Evolutionary conservation across 2,329 filamentous ascomycete genomes (phyloP).

Genomic region (Tolypocladium nubicola): DNA sequence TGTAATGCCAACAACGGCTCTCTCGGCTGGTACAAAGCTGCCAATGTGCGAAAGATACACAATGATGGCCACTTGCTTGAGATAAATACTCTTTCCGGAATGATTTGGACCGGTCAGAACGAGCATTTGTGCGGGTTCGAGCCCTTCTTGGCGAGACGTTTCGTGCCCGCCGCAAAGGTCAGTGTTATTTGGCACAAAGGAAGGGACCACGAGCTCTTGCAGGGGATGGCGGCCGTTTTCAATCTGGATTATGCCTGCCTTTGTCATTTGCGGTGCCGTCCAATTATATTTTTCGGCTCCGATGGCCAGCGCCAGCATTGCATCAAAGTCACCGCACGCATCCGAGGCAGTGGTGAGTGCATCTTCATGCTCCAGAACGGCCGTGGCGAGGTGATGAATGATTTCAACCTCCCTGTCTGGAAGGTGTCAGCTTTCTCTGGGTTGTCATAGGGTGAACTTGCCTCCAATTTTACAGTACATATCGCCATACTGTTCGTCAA

Average conservation of each 20-base stretch:
- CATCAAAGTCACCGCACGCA: slow-evolving; percentile 78
- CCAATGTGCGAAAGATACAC: slow-evolving; percentile 89
- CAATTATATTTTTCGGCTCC: slow-evolving; percentile 69
- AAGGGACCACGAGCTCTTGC: slow-evolving; percentile 71
- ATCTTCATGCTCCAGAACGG: slow-evolving; percentile 58
- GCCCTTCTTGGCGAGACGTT: neutral
- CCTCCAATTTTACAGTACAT: slow-evolving; percentile 76
- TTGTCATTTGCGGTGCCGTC: slow-evolving; percentile 56
- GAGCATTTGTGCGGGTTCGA: slow-evolving; percentile 45
- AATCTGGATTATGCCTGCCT: slow-evolving; percentile 62
- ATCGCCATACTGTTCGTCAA: slow-evolving; percentile 77
- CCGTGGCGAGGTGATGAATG: slow-evolving; percentile 63
- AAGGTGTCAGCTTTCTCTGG: slow-evolving; percentile 9
- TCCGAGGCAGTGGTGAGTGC: slow-evolving; percentile 62
- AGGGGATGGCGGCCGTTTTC: slow-evolving; percentile 74
- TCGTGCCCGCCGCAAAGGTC: slow-evolving; percentile 51
- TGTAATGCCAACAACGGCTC: slow-evolving; percentile 71
- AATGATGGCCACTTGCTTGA: slow-evolving; percentile 87
- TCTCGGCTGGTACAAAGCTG: slow-evolving; percentile 76
- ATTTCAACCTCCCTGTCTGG: slow-evolving; percentile 83
- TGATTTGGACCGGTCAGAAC: slow-evolving; percentile 90
- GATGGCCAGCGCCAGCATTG: slow-evolving; percentile 67
- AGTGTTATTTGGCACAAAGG: slow-evolving; percentile 77
- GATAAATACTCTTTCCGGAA: slow-evolving; percentile 90
- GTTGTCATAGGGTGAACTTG: slow-evolving; percentile 23